Conservation (phyloP, 2,329 filamentous ascomycete genomes). For the Pyricularia grisea region DNA sequence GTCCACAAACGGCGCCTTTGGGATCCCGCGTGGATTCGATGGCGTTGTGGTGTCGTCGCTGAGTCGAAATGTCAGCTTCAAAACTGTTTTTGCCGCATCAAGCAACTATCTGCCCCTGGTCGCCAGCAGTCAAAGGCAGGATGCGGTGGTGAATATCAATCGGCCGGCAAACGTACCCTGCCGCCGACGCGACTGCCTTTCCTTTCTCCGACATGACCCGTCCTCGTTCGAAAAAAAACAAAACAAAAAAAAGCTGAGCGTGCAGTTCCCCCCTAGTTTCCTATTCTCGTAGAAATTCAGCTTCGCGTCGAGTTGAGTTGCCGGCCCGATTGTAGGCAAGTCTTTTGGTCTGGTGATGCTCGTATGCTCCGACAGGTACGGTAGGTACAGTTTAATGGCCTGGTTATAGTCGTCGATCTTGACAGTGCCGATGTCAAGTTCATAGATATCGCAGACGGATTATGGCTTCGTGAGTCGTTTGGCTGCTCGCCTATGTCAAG, state of each 20-base stretch:
- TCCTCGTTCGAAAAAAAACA: not conserved
- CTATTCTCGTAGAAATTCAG: not conserved
- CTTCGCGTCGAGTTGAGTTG: not conserved
- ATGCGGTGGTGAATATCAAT: not conserved
- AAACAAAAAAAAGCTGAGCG: not conserved
- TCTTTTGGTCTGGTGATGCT: not conserved
- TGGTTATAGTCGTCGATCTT: not conserved
- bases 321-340: not conserved
- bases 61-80: not conserved
- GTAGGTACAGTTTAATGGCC: too few species aligned
- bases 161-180: conserved; percentile 2
- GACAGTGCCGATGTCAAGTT: not conserved
- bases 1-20: conserved; percentile 76
- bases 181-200: conserved; percentile 21
- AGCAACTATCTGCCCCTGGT: not conserved
- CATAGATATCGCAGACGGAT: not conserved
- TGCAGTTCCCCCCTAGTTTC: not conserved
- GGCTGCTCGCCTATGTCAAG: not conserved
- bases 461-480: not conserved
- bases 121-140: not conserved
- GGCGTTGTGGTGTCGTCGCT: conserved; percentile 39
- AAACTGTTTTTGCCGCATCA: not conserved
- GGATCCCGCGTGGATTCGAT: conserved; percentile 76
- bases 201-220: conserved; percentile 16
- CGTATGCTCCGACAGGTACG: not conserved